Conservation (phyloP, 2,329 filamentous ascomycete genomes). For the Epichloe elymi region DNA sequence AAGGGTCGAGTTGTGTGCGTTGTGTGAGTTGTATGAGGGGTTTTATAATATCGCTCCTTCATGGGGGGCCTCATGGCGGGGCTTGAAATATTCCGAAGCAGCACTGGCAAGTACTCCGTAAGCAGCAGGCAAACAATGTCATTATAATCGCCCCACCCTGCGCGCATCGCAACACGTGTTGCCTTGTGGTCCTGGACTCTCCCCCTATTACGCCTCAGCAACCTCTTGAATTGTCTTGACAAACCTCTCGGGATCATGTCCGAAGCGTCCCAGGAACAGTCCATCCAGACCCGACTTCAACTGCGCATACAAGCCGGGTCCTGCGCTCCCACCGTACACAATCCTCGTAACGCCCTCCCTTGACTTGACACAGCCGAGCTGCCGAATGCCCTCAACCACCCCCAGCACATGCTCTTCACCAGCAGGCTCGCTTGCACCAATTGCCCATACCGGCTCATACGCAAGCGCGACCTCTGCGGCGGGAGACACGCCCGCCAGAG, state of each 20-base stretch:
- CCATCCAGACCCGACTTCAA: conserved; percentile 62
- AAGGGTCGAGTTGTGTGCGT: background rate
- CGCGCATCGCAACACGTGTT: background rate
- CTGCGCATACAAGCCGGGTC: conserved; percentile 59
- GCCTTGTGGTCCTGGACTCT: background rate
- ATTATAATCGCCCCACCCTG: background rate
- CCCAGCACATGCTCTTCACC: conserved; percentile 56
- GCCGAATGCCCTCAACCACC: conserved; percentile 52
- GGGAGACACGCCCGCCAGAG: conserved; percentile 46
- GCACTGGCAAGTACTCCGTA: background rate
- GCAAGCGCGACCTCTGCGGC: conserved; percentile 62
- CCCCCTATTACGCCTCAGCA: conserved; percentile 29
- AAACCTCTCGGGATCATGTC: conserved; percentile 61
- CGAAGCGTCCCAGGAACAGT: conserved; percentile 70
- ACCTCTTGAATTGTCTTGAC: conserved; percentile 62
- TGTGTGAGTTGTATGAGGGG: background rate
- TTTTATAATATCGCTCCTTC: background rate
- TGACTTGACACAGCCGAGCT: conserved; percentile 33
- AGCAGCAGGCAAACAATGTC: too few species aligned
- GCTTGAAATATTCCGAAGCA: background rate
- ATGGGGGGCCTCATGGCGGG: too few species aligned
- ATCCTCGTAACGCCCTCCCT: conserved; percentile 51
- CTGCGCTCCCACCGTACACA: conserved; percentile 72
- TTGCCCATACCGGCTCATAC: conserved; percentile 85
- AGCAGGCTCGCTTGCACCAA: conserved; percentile 61